Evolutionary conservation across 1,284 basidiomycete genomes (phyloP), one percentile per base, ranked within the genome.

Genomic region (Ganoderma leucocontextum): DNA sequence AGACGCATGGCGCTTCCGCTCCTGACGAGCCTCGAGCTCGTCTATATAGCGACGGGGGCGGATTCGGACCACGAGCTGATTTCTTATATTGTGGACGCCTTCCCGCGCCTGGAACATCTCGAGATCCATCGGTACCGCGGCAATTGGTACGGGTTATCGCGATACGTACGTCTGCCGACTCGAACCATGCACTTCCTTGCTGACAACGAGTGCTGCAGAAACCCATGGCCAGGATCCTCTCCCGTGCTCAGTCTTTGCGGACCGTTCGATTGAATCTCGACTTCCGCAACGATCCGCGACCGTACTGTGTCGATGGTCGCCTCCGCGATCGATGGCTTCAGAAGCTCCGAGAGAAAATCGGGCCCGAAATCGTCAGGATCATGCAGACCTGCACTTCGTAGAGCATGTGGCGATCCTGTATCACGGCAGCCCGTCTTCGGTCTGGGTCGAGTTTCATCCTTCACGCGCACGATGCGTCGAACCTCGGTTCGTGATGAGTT

Each of bases 391-490:
- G 64, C n/a, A 38, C 59, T 13, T 7, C 6, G 19, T 65, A 25
- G 64, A 65, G 29, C 36, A 41, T 19, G 64, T 65, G 13, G 49
- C 22, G 10, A 19, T 65, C 12, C 57, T 65, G 9, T 65, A 61
- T 36, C 63, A 64, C 41, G 41, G 42, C 25, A 29, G 35, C 19
- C 29, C 53, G 10, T n/a, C 25, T 5, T 10, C 53, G 25, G n/a
- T 35, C 8, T 64, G 63, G 63, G 25, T 64, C 35, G 53, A 64
- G 63, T 64, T 64, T 29, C 41, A 55, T 55, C 52, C 52, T 17
- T 35, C 52, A 13, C 22, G 47, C 22, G 22, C 15, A 6, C 49
- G 52, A 13, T 8, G 52, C 33, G 52, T 3, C 15, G 29, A 55
- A 8, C 15, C 29, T 17, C 13, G 7, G 33, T 33, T 33, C 29